phyloP scores from a whole-genome alignment of 148 eudicot species.

The Chenopodium suecicum region DNA sequence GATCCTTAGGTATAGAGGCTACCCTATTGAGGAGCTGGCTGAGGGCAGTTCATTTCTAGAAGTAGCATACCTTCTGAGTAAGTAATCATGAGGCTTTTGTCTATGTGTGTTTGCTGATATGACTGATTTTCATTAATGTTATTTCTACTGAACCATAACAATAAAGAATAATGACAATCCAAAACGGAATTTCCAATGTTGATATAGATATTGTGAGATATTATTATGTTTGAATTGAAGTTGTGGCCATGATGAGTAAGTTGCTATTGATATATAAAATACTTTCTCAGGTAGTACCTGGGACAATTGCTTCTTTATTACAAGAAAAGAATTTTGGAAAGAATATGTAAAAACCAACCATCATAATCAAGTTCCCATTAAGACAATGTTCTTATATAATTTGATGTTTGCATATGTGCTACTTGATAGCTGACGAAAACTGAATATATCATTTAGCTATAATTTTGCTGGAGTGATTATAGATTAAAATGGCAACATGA shows the following conservation, averaged over 20 bases:
- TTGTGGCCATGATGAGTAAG: background rate
- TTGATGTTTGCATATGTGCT: no score
- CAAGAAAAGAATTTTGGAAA: background rate
- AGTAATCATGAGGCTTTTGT: slow-evolving; percentile 27
- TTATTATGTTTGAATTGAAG: background rate
- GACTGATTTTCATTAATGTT: background rate
- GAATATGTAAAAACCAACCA: background rate
- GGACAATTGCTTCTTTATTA: background rate
- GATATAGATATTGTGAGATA: background rate
- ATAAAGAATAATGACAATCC: background rate
- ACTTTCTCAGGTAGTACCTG: background rate
- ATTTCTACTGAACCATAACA: background rate
- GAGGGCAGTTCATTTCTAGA: slow-evolving; percentile 92
- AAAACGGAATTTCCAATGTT: background rate
- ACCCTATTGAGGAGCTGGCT: slow-evolving; percentile 93
- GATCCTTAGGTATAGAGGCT: slow-evolving; percentile 91
- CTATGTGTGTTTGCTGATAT: background rate
- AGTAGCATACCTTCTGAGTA: slow-evolving; percentile 89
- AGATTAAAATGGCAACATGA: slow-evolving; percentile 1
- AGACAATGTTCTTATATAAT: background rate
- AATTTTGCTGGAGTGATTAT: background rate
- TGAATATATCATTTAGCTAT: background rate
- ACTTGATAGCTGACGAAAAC: background rate
- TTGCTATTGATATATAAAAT: background rate
- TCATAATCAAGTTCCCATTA: background rate